phyloP scores from a whole-genome alignment of 164 flowering plant genomes.

The Vitis vinifera region ASM3070453v1 NC_081819.1:22839501-22840000 shows the following conservation, averaged over 20 bases:
- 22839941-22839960: no score
- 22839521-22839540: no score
- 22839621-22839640: no score
- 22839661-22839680: conserved; percentile 67
- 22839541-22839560: no score
- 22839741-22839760: conserved; percentile 61
- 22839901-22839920: not conserved
- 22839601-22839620: no score
- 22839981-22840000: no score
- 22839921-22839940: no score
- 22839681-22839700: conserved; percentile 60
- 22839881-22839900: not conserved
- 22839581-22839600: no score
- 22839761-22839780: conserved; percentile 66
- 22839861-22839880: not conserved
- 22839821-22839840: conserved; percentile 49
- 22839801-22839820: conserved; percentile 84
- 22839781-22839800: conserved; percentile 57
- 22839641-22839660: conserved; percentile 51
- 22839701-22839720: conserved; percentile 88
- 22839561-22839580: no score
- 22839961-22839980: no score
- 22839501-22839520: no score
- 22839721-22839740: conserved; percentile 86
- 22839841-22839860: not conserved